A percentile compares a stretch with the other conserved stretches of the same genome.
phyloP scores from a whole-genome alignment of 2,329 filamentous ascomycete species.

The Epichloe glyceriae region DNA sequence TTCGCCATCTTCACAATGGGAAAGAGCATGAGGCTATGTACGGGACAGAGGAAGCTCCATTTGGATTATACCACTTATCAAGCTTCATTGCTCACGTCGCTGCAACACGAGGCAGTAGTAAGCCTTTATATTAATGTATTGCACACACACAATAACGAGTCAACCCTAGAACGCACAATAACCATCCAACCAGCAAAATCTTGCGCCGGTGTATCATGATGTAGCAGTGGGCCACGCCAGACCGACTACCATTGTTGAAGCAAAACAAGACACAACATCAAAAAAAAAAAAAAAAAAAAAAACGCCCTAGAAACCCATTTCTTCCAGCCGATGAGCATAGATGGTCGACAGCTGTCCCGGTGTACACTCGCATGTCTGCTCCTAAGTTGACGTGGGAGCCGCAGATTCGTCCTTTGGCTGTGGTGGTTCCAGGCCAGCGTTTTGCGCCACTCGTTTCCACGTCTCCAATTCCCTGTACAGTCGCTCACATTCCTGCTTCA shows the following conservation, averaged over 20 bases:
- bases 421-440: constrained; percentile 38
- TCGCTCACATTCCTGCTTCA: constrained; percentile 67
- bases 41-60: too few relatives aligned
- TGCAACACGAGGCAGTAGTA: too few relatives aligned
- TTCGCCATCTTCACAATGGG: too few relatives aligned
- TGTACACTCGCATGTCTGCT: neutral
- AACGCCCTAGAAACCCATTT: neutral
- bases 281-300: neutral
- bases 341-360: neutral
- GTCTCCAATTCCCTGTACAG: constrained; percentile 66
- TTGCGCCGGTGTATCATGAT: constrained; percentile 1
- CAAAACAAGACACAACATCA: neutral
- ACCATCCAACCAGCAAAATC: neutral
- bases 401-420: constrained; percentile 25
- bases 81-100: too few relatives aligned
- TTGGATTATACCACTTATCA: too few relatives aligned
- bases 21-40: too few relatives aligned
- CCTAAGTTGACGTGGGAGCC: constrained; percentile 17
- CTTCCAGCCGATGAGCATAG: neutral
- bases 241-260: neutral
- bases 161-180: neutral
- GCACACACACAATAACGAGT: too few relatives aligned
- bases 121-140: neutral
- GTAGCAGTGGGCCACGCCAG: neutral
- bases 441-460: constrained; percentile 60